A percentile compares a stretch with the other conserved stretches of the same genome.
Evolutionary conservation across 345 rosid genomes (phyloP).

Genomic region (Syzygium aromaticum): DNA sequence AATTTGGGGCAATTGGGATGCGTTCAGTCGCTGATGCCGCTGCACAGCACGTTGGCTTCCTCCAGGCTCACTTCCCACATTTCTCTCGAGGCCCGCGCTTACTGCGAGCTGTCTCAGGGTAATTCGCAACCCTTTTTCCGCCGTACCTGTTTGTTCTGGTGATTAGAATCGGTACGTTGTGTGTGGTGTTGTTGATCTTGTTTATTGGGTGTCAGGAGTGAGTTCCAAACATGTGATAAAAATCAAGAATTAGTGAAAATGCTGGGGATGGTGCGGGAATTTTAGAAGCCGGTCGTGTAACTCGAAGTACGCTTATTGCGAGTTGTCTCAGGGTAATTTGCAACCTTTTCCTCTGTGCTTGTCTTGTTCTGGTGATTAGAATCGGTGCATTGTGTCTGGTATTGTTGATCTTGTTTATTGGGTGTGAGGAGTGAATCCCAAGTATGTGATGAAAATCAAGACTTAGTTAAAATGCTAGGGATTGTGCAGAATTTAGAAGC

Average conservation of each 20-base stretch:
- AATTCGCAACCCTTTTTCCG: not conserved
- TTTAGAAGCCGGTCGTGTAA: not conserved
- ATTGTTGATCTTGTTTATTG: not conserved
- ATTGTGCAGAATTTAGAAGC: not conserved
- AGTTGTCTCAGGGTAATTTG: slow-evolving; percentile 20
- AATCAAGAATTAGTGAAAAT: not conserved
- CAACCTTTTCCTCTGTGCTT: not conserved
- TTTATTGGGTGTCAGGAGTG: not conserved
- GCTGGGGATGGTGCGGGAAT: not conserved
- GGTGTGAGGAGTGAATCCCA: not conserved
- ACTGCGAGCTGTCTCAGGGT: slow-evolving; percentile 26
- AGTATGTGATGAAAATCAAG: not conserved
- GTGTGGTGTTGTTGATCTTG: not conserved
- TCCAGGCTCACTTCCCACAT: slow-evolving; percentile 14
- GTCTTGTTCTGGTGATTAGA: not conserved
- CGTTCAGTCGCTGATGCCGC: slow-evolving; percentile 14
- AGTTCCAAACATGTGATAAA: not conserved
- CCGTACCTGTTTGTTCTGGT: not conserved
- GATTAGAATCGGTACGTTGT: not conserved
- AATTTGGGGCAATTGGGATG: slow-evolving; percentile 13
- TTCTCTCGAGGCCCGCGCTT: slow-evolving; percentile 15
- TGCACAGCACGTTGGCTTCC: slow-evolving; percentile 13
- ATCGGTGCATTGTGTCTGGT: not conserved
- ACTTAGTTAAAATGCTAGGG: not conserved
- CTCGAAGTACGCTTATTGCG: slow-evolving; percentile 15